Conservation (phyloP, 768 basidiomycete species). For the Psilocybe sp. region DNA sequence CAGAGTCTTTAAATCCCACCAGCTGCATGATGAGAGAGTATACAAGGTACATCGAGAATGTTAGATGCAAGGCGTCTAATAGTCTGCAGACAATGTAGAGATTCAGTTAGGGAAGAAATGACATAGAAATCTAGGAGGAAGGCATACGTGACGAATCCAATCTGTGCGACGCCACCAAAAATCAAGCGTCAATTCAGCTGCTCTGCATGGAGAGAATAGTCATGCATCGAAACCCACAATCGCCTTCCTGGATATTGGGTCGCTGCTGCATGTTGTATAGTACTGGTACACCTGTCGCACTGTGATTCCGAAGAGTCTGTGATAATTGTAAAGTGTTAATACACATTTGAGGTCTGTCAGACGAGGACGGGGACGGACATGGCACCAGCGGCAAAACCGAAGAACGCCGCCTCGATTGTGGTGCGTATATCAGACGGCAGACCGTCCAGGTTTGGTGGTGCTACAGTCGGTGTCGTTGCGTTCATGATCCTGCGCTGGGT, state of each 20-base stretch:
- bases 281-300: constrained; percentile 28
- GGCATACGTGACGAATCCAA: constrained; percentile 19
- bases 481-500: constrained; percentile 15
- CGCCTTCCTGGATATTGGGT: constrained; percentile 14
- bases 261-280: constrained; percentile 17
- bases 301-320: constrained; percentile 28
- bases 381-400: constrained; percentile 27
- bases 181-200: not conserved
- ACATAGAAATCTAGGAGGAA: not conserved
- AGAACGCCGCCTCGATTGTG: constrained; percentile 26
- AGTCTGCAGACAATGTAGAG: constrained; percentile 10
- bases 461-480: constrained; percentile 9
- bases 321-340: not conserved
- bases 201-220: not conserved
- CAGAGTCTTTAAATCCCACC: constrained; percentile 15
- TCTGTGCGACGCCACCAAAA: constrained; percentile 9
- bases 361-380: constrained; percentile 20
- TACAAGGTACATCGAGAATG: constrained; percentile 25
- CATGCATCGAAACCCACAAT: constrained; percentile 16
- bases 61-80: constrained; percentile 25
- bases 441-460: not conserved
- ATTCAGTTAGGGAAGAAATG: not conserved
- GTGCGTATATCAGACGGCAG: constrained; percentile 9
- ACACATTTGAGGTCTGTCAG: not conserved
- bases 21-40: constrained; percentile 21